Conservation (phyloP, 768 basidiomycete species). For the Trichaptum fuscoviolaceum region DNA sequence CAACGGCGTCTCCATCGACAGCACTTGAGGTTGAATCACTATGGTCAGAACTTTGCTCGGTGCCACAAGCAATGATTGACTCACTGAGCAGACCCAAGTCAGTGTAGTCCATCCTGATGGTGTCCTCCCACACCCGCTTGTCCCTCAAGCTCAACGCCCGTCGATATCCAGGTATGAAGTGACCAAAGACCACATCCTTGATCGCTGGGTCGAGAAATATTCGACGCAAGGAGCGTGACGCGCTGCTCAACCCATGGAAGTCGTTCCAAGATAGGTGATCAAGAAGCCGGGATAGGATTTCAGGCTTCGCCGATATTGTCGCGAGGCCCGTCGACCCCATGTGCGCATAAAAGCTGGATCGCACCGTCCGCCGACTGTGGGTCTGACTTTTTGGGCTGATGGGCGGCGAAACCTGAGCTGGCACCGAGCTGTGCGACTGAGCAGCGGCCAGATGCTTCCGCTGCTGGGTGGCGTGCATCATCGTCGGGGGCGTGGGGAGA, state of each 20-base stretch:
- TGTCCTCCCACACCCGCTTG: constrained; percentile 31
- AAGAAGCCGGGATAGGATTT: constrained; percentile 29
- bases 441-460: background rate
- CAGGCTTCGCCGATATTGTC: constrained; percentile 28
- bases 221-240: constrained; percentile 29
- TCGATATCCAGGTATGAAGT: constrained; percentile 55
- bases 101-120: constrained; percentile 45
- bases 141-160: constrained; percentile 38
- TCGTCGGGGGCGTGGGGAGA: background rate
- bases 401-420: background rate
- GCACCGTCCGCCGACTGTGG: background rate
- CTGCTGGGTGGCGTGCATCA: background rate
- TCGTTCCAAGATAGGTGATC: constrained; percentile 31
- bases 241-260: constrained; percentile 33
- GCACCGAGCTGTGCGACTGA: no score
- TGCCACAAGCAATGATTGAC: constrained; percentile 24
- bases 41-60: background rate
- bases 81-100: constrained; percentile 64
- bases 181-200: constrained; percentile 35
- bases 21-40: constrained; percentile 34
- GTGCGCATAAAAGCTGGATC: background rate
- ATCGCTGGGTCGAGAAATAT: constrained; percentile 28
- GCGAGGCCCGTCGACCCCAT: constrained; percentile 14
- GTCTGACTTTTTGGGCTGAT: background rate
- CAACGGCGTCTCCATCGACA: constrained; percentile 58